phyloP scores from a whole-genome alignment of 2,329 filamentous ascomycete genomes.

The Thermomyces lanuginosus region DNA sequence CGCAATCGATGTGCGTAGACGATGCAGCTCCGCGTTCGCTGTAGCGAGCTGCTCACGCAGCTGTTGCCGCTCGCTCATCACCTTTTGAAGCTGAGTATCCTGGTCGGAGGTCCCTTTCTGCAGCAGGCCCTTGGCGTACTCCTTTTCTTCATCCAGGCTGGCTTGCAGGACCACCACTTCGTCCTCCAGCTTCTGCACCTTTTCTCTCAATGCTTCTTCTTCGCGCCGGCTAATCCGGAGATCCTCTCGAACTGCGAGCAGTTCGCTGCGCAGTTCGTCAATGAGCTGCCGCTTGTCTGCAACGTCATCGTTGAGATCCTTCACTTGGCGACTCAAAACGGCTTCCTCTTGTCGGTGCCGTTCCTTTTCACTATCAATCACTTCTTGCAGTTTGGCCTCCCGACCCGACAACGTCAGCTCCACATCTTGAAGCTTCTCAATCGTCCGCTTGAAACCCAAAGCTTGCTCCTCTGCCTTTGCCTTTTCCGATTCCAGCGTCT shows the following conservation, averaged over 20 bases:
- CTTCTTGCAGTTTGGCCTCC: conserved; percentile 50
- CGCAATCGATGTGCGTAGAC: conserved; percentile 39
- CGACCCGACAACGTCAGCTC: conserved; percentile 53
- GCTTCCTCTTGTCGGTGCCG: conserved; percentile 58
- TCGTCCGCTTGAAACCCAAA: conserved; percentile 49
- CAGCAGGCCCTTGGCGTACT: conserved; percentile 41
- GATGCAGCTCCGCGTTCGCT: conserved; percentile 44
- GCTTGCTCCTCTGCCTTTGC: conserved; percentile 52
- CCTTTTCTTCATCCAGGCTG: conserved; percentile 47
- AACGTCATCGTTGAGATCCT: conserved; percentile 56
- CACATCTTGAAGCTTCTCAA: conserved; percentile 51
- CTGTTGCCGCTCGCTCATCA: conserved; percentile 43
- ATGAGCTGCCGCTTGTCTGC: conserved; percentile 48
- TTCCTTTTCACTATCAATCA: conserved; percentile 53
- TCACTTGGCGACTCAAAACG: conserved; percentile 54
- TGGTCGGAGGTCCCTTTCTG: conserved; percentile 43
- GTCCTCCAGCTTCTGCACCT: conserved; percentile 52
- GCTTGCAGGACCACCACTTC: conserved; percentile 59
- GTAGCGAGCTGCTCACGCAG: conserved; percentile 48
- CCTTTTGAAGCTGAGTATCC: conserved; percentile 40
- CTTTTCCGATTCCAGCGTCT: conserved; percentile 48
- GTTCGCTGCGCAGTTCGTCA: conserved; percentile 48
- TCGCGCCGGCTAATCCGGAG: conserved; percentile 52
- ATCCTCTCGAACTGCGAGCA: conserved; percentile 51
- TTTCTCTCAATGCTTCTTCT: conserved; percentile 46